A percentile compares a stretch with the other conserved stretches of the same genome.
phyloP scores from a whole-genome alignment of 1,284 basidiomycete genomes.

The Quambalaria eucalypti region DNA sequence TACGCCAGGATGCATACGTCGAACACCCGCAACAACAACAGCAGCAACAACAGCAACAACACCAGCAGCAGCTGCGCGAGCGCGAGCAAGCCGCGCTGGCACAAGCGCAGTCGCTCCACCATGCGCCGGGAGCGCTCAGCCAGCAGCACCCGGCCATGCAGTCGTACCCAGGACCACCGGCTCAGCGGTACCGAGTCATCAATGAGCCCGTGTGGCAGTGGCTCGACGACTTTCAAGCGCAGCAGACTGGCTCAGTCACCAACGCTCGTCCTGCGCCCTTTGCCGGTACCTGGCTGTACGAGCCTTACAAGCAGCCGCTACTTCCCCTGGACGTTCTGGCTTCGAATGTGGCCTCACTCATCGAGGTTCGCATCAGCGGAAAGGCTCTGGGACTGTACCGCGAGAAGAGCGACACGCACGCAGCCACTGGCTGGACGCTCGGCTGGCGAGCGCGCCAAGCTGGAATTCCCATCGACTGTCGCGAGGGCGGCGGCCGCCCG shows the following conservation, averaged over 20 bases:
- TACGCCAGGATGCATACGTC: neutral
- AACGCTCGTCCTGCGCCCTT: constrained; percentile 15
- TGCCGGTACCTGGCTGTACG: constrained; percentile 35
- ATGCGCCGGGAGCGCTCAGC: no score
- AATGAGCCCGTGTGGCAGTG: constrained; percentile 43
- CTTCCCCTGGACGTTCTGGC: constrained; percentile 40
- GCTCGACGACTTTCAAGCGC: constrained; percentile 21
- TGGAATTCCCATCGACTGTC: neutral
- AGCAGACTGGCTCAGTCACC: constrained; percentile 12
- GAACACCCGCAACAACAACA: constrained; percentile 3
- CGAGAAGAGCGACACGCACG: neutral
- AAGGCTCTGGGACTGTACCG: constrained; percentile 1
- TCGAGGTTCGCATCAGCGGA: constrained; percentile 43
- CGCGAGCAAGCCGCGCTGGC: no score
- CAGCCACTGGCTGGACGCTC: constrained; percentile 7
- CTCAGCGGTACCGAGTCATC: constrained; percentile 42
- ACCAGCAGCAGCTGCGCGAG: constrained; percentile 5
- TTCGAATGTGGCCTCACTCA: constrained; percentile 37
- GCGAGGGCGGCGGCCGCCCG: constrained; percentile 11
- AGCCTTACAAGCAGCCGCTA: constrained; percentile 27
- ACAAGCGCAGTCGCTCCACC: no score
- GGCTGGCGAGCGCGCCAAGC: constrained; percentile 26
- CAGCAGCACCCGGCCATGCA: no score
- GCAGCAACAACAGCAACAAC: neutral
- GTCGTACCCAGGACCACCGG: no score